Evolutionary conservation across 306 rosid species (phyloP).

Genomic region (Notholithocarpus densiflorus): DNA sequence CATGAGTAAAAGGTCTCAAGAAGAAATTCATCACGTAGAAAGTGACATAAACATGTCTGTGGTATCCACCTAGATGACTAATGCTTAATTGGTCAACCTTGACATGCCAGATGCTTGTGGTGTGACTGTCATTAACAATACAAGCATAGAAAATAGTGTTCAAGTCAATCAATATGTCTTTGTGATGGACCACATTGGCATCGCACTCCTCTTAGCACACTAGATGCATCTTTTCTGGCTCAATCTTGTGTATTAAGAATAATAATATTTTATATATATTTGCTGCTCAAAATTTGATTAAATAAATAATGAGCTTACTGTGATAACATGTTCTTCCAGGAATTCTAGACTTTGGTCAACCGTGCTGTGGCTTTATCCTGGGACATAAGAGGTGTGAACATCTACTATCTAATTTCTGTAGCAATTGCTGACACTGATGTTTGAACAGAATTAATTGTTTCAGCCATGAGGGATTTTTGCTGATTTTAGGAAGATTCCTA

Average conservation of each 20-base stretch:
- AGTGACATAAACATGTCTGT: neutral
- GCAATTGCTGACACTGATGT: neutral
- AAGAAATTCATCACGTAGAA: no score
- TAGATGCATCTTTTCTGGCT: neutral
- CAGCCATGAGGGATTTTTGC: neutral
- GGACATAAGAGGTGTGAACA: slow-evolving; percentile 78
- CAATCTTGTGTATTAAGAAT: neutral
- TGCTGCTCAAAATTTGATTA: neutral
- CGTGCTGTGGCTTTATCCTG: slow-evolving; percentile 90
- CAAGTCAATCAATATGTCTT: slow-evolving; percentile 1
- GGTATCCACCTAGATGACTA: neutral
- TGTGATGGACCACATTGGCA: neutral
- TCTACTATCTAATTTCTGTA: slow-evolving; percentile 11
- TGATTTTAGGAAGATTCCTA: neutral
- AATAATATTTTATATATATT: neutral
- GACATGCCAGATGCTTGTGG: neutral
- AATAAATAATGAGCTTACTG: slow-evolving; percentile 22
- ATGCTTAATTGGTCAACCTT: neutral
- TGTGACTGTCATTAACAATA: neutral
- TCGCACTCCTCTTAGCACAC: neutral
- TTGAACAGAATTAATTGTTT: neutral
- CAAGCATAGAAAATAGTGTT: neutral
- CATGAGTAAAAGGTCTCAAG: no score
- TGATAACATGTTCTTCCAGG: slow-evolving; percentile 40
- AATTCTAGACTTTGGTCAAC: slow-evolving; percentile 69